Evolutionary conservation across 2,329 filamentous ascomycete genomes (phyloP), one percentile per base, ranked within the genome.

Genomic region (Ceratocystis variospora): DNA sequence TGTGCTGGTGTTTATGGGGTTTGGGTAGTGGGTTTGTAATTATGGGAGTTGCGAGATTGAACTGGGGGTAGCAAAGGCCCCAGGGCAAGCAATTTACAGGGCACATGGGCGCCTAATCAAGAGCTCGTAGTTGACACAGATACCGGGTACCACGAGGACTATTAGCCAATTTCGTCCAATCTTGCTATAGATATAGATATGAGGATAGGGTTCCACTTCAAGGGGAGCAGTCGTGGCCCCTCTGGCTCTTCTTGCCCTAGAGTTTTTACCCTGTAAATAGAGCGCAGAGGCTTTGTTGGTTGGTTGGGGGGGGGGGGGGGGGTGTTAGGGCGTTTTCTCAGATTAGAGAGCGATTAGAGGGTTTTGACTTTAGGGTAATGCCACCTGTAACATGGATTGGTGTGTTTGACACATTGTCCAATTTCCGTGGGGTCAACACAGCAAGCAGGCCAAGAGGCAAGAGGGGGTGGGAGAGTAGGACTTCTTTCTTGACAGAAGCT

Each of bases 361-460:
- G 28, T 37, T 31, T 19, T 33, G 22, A 5, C 53, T n/a, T 59
- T 59, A 59, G 53, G 53, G 53, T 37, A 59, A 59, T 59, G 53
- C 28, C 53, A 59, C 53, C 53, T 59, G 53, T 59, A 59, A 59
- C 53, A 59, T 31, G 17, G 53, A 12, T 59, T 41, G 37, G 53
- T 17, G 37, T 59, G 53, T 59, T 59, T 59, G 53, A 59, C 53
- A 59, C 53, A 31, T 59, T 37, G 53, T 19, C 53, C 53, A 59
- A 59, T 59, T 59, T 59, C 53, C 53, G 25, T 33, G n/a, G 53
- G 12, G 48, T 25, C 48, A 17, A 59, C 25, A 59, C 17, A 59
- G 6, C 12, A 59, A 31, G 28, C 53, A 25, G 22, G 22, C 22
- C 22, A 25, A 2, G 22, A 25, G 22, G 22, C 53, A 57, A 57